Evolutionary conservation across 768 basidiomycete species (phyloP).

Genomic region (Lenzites betulinus): DNA sequence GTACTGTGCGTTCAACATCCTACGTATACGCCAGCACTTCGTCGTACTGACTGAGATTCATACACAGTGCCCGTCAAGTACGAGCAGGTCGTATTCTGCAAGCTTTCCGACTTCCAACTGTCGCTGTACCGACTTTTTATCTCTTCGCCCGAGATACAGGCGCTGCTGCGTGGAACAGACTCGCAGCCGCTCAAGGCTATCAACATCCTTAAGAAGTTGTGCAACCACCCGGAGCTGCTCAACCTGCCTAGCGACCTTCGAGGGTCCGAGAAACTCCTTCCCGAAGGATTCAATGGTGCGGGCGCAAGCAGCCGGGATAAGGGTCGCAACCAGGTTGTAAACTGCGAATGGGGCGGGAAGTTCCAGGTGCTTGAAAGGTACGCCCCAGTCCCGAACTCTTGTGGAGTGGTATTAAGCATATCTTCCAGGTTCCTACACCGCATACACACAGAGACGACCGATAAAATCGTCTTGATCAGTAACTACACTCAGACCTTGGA

Average conservation of each 20-base stretch:
- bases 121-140: slow-evolving; percentile 89
- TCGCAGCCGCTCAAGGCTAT: slow-evolving; percentile 97
- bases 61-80: slow-evolving; percentile 96
- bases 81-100: slow-evolving; percentile 96
- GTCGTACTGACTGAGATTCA: slow-evolving; percentile 7
- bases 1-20: slow-evolving; percentile 63
- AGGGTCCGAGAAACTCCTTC: slow-evolving; percentile 81
- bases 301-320: slow-evolving; percentile 43
- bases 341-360: slow-evolving; percentile 88
- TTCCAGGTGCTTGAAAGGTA: slow-evolving; percentile 92
- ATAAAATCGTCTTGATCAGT: slow-evolving; percentile 96
- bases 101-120: slow-evolving; percentile 79
- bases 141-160: slow-evolving; percentile 89
- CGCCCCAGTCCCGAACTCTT: slow-evolving; percentile 14
- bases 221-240: slow-evolving; percentile 92
- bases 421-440: slow-evolving; percentile 77
- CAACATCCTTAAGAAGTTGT: slow-evolving; percentile 91
- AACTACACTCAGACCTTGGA: slow-evolving; percentile 97
- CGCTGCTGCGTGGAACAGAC: slow-evolving; percentile 79
- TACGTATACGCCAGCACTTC: neutral
- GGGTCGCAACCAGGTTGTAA: slow-evolving; percentile 51
- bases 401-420: neutral
- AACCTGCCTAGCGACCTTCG: slow-evolving; percentile 81
- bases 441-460: slow-evolving; percentile 76
- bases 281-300: slow-evolving; percentile 75